Conservation (phyloP, 164 flowering plant species). For the grape (Vitis vinifera) region ASM3070453v1 NC_081805.1:2904001-2904500, state of each 20-base stretch:
- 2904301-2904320: slow-evolving; percentile 84
- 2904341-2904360: background rate
- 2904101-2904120: slow-evolving; percentile 85
- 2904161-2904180: slow-evolving; percentile 97
- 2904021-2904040: background rate
- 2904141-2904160: slow-evolving; percentile 93
- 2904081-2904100: slow-evolving; percentile 80
- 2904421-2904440: slow-evolving; percentile 81
- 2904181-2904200: slow-evolving; percentile 77
- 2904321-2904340: background rate
- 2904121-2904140: slow-evolving; percentile 84
- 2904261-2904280: slow-evolving; percentile 94
- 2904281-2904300: slow-evolving; percentile 75
- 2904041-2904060: background rate
- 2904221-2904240: slow-evolving; percentile 58
- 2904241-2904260: slow-evolving; percentile 79
- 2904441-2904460: slow-evolving; percentile 82
- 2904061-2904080: slow-evolving; percentile 59
- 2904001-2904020: background rate
- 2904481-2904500: slow-evolving; percentile 90
- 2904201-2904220: slow-evolving; percentile 62
- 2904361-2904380: background rate
- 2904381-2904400: background rate
- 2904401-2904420: background rate
- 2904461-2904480: slow-evolving; percentile 79